Conservation (phyloP, 352 stramenopile species). For the Globisporangium iwayamae region DNA sequence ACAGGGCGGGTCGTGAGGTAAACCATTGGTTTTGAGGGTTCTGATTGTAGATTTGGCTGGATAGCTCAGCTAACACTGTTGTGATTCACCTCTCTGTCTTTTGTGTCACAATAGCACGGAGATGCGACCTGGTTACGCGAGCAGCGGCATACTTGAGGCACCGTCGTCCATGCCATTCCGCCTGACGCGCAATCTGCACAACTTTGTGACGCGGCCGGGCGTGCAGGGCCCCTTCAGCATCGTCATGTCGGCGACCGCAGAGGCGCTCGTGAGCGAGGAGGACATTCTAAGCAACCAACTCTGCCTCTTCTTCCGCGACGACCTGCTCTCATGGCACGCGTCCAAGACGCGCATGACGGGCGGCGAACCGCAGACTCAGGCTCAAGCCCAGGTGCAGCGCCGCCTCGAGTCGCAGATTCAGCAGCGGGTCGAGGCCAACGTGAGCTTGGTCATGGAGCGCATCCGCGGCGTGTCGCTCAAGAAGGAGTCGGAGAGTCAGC, state of each 20-base stretch:
- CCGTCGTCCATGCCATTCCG: slow-evolving; percentile 87
- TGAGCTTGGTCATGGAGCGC: slow-evolving; percentile 77
- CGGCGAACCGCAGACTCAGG: slow-evolving; percentile 21
- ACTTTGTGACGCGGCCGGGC: slow-evolving; percentile 80
- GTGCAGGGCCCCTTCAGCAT: slow-evolving; percentile 86
- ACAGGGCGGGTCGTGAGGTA: slow-evolving; percentile 75
- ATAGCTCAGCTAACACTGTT: neutral
- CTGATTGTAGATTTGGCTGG: neutral
- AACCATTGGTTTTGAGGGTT: neutral
- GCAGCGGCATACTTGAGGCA: slow-evolving; percentile 75
- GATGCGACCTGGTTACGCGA: slow-evolving; percentile 79
- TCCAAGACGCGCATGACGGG: slow-evolving; percentile 71
- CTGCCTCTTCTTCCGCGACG: slow-evolving; percentile 87
- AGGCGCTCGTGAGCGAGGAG: slow-evolving; percentile 81
- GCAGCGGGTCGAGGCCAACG: slow-evolving; percentile 83
- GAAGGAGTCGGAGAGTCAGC: slow-evolving; percentile 58
- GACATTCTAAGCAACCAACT: slow-evolving; percentile 85
- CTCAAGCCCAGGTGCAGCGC: slow-evolving; percentile 36
- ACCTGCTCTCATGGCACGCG: slow-evolving; percentile 84
- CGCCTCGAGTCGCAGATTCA: slow-evolving; percentile 77
- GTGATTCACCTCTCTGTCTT: neutral
- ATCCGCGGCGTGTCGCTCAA: slow-evolving; percentile 78
- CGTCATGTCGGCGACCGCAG: slow-evolving; percentile 73
- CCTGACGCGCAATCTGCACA: slow-evolving; percentile 86
- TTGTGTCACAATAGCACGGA: slow-evolving; percentile 47